Conservation (phyloP, 768 basidiomycete species). For the Boletus fagicola region DNA sequence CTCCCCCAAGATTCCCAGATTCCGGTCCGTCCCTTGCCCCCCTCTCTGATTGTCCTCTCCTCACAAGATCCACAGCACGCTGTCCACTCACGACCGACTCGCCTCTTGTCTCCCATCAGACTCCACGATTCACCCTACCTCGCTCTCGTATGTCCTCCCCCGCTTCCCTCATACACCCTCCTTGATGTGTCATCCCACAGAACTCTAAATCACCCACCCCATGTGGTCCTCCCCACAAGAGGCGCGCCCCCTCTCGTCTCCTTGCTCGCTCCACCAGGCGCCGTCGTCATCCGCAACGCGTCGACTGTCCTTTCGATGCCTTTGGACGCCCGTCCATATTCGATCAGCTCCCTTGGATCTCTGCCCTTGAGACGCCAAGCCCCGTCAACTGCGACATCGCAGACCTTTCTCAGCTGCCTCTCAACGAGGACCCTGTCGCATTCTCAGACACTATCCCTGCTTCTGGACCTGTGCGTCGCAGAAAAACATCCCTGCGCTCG, state of each 20-base stretch:
- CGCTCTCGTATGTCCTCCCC: constrained; percentile 18
- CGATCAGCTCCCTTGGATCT: constrained; percentile 69
- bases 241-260: constrained; percentile 34
- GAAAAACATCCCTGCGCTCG: constrained; percentile 52
- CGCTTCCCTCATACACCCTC: background rate
- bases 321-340: constrained; percentile 40
- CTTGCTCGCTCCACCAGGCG: constrained; percentile 40
- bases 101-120: constrained; percentile 40
- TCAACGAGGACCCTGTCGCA: constrained; percentile 23
- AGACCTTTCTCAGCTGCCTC: constrained; percentile 60
- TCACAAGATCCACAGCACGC: constrained; percentile 22
- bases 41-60: constrained; percentile 1
- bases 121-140: constrained; percentile 30
- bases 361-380: constrained; percentile 50
- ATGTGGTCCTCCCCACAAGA: constrained; percentile 39
- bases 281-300: constrained; percentile 40
- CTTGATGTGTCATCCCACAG: constrained; percentile 28
- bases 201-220: constrained; percentile 39
- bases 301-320: constrained; percentile 41
- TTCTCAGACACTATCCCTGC: constrained; percentile 26
- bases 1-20: constrained; percentile 4
- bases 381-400: constrained; percentile 56
- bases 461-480: constrained; percentile 57
- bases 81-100: constrained; percentile 29
- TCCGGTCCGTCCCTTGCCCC: constrained; percentile 6